Evolutionary conservation across 345 rosid species (phyloP), one percentile per base, ranked within the genome.

Genomic region (Populus alba): DNA sequence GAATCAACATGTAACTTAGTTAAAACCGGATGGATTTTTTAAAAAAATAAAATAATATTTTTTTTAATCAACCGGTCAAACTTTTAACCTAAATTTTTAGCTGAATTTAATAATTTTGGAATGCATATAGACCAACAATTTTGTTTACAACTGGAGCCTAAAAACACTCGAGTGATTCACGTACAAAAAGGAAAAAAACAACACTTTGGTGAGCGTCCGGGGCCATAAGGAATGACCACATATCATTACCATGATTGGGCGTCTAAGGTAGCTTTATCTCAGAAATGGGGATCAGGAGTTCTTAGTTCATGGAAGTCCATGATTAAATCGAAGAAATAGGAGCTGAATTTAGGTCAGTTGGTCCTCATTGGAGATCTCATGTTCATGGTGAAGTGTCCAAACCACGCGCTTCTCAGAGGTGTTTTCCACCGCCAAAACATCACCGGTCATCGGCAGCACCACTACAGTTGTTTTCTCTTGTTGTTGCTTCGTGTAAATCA

Each of bases 11-110:
- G 13, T 2, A 9, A 41, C 13, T 3, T 41, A 9, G 3, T 2
- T 9, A 41, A 12, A 10, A 0, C 4, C 0, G 0, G 0, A 2
- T 41, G 2, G 0, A 10, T 2, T 2, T 1, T 41, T 41, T 10
- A 0, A 41, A 2, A 41, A 37, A 37, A 6, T 5, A 5, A 37
- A 37, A 37, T 0, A 37, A 37, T 37, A 1, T 37, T 37, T 37
- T 37, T 37, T 33, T 33, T 4, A 33, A 33, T 33, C 0, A 33
- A 33, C 0, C 5, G 0, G 5, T 33, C 6, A 4, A 4, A 33
- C 37, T 5, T 5, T 33, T 38, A 38, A 27, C 27, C 27, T 27
- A 27, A 27, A 27, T 27, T 27, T 27, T 0, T 27, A 27, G 27
- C 1, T 1, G 1, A 1, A 27, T 27, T 0, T 9, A 41, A 41